Evolutionary conservation across 228 moss, liverwort and hornwort genomes (phyloP).

Genomic region (Sphagnum magellanicum): DNA sequence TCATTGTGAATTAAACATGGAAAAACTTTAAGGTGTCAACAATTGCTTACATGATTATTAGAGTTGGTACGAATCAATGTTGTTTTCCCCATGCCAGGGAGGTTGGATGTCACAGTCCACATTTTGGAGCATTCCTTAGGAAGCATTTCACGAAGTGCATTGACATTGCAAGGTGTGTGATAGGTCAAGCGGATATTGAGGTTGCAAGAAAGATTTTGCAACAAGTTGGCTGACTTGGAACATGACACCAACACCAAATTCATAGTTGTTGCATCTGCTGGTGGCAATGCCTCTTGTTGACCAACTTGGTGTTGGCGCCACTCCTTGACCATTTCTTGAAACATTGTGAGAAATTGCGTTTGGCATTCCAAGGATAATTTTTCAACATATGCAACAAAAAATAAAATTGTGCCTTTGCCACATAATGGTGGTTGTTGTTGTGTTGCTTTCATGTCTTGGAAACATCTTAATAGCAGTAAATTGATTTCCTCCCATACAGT

Average conservation of each 20-base stretch:
- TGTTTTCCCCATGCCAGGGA: conserved; percentile 56
- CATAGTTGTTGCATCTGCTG: too few relatives aligned
- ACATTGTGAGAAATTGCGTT: conserved; percentile 31
- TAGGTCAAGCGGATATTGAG: too few relatives aligned
- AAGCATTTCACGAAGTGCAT: conserved; percentile 34
- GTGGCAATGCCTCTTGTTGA: too few relatives aligned
- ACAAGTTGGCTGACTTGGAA: too few relatives aligned
- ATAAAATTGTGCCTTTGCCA: conserved; percentile 3
- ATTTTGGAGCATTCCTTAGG: conserved; percentile 42
- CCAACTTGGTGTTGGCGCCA: too few relatives aligned
- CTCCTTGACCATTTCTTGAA: conserved; percentile 38
- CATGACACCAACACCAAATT: too few relatives aligned
- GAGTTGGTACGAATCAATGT: conserved; percentile 9
- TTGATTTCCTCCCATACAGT: conserved; percentile 55
- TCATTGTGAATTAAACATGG: too few relatives aligned
- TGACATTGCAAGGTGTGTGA: conserved; percentile 1
- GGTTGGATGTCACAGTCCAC: conserved; percentile 41
- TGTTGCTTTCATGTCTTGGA: conserved; percentile 15
- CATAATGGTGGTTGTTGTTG: too few relatives aligned
- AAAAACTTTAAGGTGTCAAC: too few relatives aligned
- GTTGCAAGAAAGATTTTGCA: too few relatives aligned
- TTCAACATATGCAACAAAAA: conserved; percentile 48
- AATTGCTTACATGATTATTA: too few relatives aligned
- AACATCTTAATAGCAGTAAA: conserved; percentile 45
- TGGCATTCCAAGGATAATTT: conserved; percentile 44